A percentile compares a stretch with the other conserved stretches of the same genome.
These are phyloP conservation scores for Amylocystis lapponica DNA, from an alignment of 768 basidiomycete genomes.

Conservation along the genomic window DNA sequence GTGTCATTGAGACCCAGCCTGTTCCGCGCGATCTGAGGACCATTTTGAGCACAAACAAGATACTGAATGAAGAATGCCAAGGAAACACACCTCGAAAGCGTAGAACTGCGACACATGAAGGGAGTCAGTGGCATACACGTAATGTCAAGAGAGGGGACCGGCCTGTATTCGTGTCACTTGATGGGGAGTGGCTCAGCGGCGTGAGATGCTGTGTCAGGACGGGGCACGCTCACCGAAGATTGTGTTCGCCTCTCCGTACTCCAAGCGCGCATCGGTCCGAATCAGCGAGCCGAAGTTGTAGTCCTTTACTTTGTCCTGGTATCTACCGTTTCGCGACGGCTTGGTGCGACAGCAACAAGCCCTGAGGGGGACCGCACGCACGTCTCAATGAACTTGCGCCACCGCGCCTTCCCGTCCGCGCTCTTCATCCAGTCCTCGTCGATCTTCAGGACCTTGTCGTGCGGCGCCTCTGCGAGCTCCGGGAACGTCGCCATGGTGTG, in stretches of 20 bases:
- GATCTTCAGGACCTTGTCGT: constrained; percentile 45
- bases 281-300: constrained; percentile 97
- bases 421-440: constrained; percentile 96
- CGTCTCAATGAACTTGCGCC: constrained; percentile 83
- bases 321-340: constrained; percentile 39
- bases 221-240: constrained; percentile 69
- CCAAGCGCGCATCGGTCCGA: constrained; percentile 67
- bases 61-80: constrained; percentile 1
- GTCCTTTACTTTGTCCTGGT: constrained; percentile 86
- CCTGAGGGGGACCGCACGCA: constrained; percentile 28
- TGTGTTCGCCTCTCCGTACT: constrained; percentile 89
- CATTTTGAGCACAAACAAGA: not conserved
- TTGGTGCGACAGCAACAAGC: no score
- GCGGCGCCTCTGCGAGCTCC: constrained; percentile 44
- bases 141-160: constrained; percentile 13
- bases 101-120: constrained; percentile 67
- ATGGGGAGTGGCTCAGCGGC: not conserved
- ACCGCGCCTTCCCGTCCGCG: constrained; percentile 76
- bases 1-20: constrained; percentile 83
- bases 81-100: constrained; percentile 67
- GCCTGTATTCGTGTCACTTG: constrained; percentile 70
- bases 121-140: no score
- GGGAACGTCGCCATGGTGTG: constrained; percentile 77
- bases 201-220: no score
- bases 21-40: constrained; percentile 80